Conservation (phyloP, 2,329 filamentous ascomycete species). For the Xylaria digitata region DNA sequence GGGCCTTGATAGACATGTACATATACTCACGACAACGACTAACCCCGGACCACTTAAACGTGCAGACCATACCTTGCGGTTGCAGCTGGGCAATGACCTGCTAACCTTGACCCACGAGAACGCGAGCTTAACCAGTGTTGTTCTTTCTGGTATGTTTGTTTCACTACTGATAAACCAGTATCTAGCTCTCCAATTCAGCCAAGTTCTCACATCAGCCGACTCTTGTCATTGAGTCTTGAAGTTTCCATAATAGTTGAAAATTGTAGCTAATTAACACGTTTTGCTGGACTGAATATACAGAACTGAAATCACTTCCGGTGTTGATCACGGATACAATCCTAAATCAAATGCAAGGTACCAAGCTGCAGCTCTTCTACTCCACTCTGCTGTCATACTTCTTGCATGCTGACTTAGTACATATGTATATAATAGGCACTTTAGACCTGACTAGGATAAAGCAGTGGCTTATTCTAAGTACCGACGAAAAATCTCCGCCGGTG, state of each 20-base stretch:
- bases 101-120: background rate
- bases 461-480: conserved; percentile 9
- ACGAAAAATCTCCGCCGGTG: background rate
- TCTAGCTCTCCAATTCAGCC: too few species aligned
- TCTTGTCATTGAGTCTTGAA: too few species aligned
- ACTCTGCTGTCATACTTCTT: background rate
- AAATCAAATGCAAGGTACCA: conserved; percentile 11
- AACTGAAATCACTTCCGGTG: background rate
- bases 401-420: background rate
- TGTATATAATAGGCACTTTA: background rate
- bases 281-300: background rate
- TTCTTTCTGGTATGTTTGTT: conserved; percentile 4
- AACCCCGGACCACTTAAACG: background rate
- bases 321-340: conserved; percentile 7
- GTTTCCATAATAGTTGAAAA: too few species aligned
- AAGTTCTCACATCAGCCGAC: too few species aligned
- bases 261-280: too few species aligned
- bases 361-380: background rate
- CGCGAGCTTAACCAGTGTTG: background rate
- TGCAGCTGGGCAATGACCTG: background rate
- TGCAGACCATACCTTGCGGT: conserved; percentile 2
- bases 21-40: background rate
- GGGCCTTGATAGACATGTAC: background rate
- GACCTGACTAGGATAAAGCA: background rate
- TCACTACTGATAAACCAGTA: too few species aligned